Conservation (phyloP, 2,329 filamentous ascomycete genomes). For the Neocucurbitaria cava region DNA sequence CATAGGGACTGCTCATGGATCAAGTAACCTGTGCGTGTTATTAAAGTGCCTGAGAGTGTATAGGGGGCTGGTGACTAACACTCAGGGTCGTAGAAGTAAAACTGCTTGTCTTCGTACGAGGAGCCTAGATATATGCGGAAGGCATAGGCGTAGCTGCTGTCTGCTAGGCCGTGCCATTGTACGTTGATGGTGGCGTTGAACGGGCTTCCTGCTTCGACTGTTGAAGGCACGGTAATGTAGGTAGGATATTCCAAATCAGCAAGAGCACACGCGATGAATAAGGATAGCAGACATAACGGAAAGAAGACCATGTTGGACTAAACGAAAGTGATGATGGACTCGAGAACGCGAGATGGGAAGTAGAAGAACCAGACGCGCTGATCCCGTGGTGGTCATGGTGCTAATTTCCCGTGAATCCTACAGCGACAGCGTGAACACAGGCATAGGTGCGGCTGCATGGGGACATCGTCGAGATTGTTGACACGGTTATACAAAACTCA, state of each 20-base stretch:
- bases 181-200: constrained; percentile 11
- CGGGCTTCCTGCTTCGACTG: constrained; percentile 10
- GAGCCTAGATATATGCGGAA: constrained; percentile 19
- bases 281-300: neutral
- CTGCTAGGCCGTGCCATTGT: constrained; percentile 8
- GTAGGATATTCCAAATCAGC: neutral
- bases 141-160: constrained; percentile 6
- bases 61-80: constrained; percentile 3
- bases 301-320: neutral
- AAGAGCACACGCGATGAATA: neutral
- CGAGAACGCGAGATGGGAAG: neutral
- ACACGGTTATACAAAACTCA: neutral
- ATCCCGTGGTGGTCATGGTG: neutral
- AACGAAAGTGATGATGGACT: neutral
- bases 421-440: neutral
- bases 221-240: constrained; percentile 8
- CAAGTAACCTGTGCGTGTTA: constrained; percentile 10
- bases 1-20: constrained; percentile 17
- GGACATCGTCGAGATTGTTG: neutral
- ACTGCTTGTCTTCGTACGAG: constrained; percentile 5
- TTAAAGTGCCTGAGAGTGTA: neutral
- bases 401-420: neutral
- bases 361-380: neutral
- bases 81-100: constrained; percentile 14
- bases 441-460: neutral